Evolutionary conservation across 805 yeast genomes (phyloP).

Genomic region (Pichia kluyveri): DNA sequence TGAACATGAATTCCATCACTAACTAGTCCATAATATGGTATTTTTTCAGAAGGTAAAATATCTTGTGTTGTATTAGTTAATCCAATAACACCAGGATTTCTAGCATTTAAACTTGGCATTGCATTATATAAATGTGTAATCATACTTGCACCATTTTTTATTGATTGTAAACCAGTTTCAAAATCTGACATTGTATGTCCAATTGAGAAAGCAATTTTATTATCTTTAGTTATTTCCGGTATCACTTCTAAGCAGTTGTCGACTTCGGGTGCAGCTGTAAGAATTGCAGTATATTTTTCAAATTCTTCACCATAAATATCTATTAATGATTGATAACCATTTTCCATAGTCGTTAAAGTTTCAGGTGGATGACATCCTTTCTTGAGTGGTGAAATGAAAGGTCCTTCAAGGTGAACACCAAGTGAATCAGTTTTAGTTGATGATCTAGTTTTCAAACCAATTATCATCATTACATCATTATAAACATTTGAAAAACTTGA

Average conservation of each 20-base stretch:
- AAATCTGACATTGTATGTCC: slow-evolving; percentile 38
- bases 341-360: slow-evolving; percentile 1
- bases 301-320: slow-evolving; percentile 6
- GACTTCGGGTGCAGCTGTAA: slow-evolving; percentile 45
- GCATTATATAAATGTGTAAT: slow-evolving; percentile 54
- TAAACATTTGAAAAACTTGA: slow-evolving; percentile 43
- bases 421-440: slow-evolving; percentile 32
- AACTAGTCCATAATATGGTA: slow-evolving; percentile 45
- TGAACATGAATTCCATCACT: slow-evolving; percentile 55
- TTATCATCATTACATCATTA: slow-evolving; percentile 35
- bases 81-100: slow-evolving; percentile 51
- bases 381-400: slow-evolving; percentile 39
- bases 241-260: slow-evolving; percentile 36
- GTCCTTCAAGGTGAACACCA: slow-evolving; percentile 57
- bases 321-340: slow-evolving; percentile 2
- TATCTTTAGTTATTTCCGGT: slow-evolving; percentile 22
- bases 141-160: slow-evolving; percentile 47
- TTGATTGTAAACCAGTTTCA: slow-evolving; percentile 30
- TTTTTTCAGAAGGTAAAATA: slow-evolving; percentile 13
- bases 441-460: slow-evolving; percentile 26
- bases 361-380: slow-evolving; percentile 36
- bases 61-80: slow-evolving; percentile 24
- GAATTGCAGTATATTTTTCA: slow-evolving; percentile 20
- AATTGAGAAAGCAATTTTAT: slow-evolving; percentile 33
- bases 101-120: slow-evolving; percentile 51